Evolutionary conservation across 768 basidiomycete species (phyloP), one percentile per base, ranked within the genome.

Genomic region (Brasilioporus rufonigricans): DNA sequence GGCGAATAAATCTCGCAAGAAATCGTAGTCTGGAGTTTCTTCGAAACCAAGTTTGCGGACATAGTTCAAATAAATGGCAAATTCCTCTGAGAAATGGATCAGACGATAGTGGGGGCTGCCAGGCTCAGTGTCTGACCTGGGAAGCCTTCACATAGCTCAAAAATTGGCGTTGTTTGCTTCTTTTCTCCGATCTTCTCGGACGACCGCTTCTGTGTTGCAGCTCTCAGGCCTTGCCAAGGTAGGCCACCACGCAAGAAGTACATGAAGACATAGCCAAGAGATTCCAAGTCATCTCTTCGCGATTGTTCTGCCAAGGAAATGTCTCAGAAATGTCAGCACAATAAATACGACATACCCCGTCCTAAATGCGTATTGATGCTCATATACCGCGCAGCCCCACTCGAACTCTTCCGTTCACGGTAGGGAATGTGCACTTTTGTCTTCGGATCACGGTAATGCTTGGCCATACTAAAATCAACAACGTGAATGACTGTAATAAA

Each of bases 101-200:
- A 63, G 50, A 36, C 18, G 33, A 55, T n/a, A 23, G 10, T 56
- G 32, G 29, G 47, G 53, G 36, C 21, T 12, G n/a, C 26, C 41
- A 48, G 39, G 50, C 27, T 31, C 55, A 45, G 39, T 50, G 36
- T 69, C 80, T 57, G 62, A 93, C 93, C 93, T 47, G 97, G 96
- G 77, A 88, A 94, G 53, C 93, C 91, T 64, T 98, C 97, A 65
- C 89, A 93, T 23, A 99, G 80, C 68, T 99, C 97, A 76, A 92
- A 96, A 72, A 99, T 98, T 8, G 90, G 89, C 29, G 97, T 98
- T 14, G 90, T 91, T 77, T 98, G 97, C 81, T 93, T 99, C 87
- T 99, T 99, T 80, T 99, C 96, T 59, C 96, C 96, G 71, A 99
- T 99, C 81, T 98, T 99, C 80, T 99, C 96, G 76, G 98, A 99